phyloP scores from a whole-genome alignment of 352 stramenopile species.

The Pythium insidiosum region DNA sequence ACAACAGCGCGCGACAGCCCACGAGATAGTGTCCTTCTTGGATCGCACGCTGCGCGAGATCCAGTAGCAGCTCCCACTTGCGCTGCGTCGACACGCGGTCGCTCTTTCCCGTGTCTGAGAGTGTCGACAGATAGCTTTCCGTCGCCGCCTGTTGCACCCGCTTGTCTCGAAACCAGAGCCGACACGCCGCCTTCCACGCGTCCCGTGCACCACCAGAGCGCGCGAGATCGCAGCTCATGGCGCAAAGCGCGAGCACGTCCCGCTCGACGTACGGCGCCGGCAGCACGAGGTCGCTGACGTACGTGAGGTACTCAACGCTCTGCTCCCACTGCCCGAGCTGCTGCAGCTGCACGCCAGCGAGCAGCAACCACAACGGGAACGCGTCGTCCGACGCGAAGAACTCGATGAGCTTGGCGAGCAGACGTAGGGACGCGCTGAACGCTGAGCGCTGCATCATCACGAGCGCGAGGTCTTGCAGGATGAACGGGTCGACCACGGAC shows the following conservation, averaged over 20 bases:
- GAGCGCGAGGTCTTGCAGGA: constrained; percentile 52
- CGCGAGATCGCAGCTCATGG: constrained; percentile 27
- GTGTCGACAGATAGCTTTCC: background rate
- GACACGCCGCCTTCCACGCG: constrained; percentile 49
- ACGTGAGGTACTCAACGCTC: constrained; percentile 51
- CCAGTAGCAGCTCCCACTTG: constrained; percentile 47
- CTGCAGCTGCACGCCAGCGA: constrained; percentile 50
- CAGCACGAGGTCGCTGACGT: constrained; percentile 37
- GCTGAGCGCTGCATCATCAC: constrained; percentile 57
- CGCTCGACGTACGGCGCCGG: constrained; percentile 45
- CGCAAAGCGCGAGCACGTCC: constrained; percentile 48
- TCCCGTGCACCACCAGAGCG: too few relatives aligned
- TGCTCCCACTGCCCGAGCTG: constrained; percentile 43
- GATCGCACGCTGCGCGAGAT: constrained; percentile 33
- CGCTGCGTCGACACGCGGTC: background rate
- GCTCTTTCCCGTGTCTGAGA: background rate
- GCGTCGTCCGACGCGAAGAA: constrained; percentile 33
- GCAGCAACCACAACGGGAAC: constrained; percentile 47
- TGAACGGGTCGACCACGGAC: constrained; percentile 31
- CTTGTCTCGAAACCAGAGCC: constrained; percentile 39
- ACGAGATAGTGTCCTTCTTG: constrained; percentile 50
- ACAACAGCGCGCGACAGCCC: constrained; percentile 27
- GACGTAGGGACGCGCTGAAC: constrained; percentile 33
- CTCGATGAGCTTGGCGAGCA: constrained; percentile 56
- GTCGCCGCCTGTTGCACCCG: background rate